Evolutionary conservation across 2,329 filamentous ascomycete genomes (phyloP).

Genomic region (Stachybotrys chlorohalonatus): DNA sequence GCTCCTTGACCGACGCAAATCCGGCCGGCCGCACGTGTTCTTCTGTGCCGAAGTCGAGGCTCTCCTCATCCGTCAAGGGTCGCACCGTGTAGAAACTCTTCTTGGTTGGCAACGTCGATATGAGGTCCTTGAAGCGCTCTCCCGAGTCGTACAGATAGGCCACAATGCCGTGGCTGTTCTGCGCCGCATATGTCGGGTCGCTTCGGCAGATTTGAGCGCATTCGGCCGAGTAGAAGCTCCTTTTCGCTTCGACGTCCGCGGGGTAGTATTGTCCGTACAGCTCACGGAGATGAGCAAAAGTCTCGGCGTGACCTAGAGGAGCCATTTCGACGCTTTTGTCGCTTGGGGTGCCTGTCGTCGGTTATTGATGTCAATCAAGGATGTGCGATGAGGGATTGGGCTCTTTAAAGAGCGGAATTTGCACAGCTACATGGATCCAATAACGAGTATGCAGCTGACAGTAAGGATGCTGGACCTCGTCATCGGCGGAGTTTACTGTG

Average conservation of each 20-base stretch:
- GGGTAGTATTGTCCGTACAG: not conserved
- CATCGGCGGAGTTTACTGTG: too few relatives aligned
- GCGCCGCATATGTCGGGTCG: conserved; percentile 11
- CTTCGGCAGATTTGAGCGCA: conserved; percentile 11
- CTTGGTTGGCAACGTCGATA: not conserved
- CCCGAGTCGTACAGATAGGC: conserved; percentile 10
- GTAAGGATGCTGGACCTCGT: too few relatives aligned
- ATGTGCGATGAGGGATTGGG: too few relatives aligned
- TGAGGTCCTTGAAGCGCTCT: conserved; percentile 2
- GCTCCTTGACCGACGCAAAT: conserved; percentile 1
- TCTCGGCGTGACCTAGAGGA: not conserved
- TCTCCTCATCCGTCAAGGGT: not conserved
- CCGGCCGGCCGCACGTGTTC: conserved; percentile 6
- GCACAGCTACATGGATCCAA: too few relatives aligned
- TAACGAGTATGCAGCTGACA: too few relatives aligned
- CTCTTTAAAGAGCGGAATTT: too few relatives aligned
- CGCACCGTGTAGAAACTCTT: not conserved
- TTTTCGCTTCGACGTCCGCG: not conserved
- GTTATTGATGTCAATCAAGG: too few relatives aligned
- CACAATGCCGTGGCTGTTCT: conserved; percentile 11
- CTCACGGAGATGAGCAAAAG: not conserved
- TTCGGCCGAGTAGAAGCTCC: not conserved
- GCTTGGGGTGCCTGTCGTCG: not conserved
- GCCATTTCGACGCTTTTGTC: not conserved
- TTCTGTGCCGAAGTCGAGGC: conserved; percentile 2